Evolutionary conservation across 352 stramenopile species (phyloP).

Genomic region (Globisporangium polare): DNA sequence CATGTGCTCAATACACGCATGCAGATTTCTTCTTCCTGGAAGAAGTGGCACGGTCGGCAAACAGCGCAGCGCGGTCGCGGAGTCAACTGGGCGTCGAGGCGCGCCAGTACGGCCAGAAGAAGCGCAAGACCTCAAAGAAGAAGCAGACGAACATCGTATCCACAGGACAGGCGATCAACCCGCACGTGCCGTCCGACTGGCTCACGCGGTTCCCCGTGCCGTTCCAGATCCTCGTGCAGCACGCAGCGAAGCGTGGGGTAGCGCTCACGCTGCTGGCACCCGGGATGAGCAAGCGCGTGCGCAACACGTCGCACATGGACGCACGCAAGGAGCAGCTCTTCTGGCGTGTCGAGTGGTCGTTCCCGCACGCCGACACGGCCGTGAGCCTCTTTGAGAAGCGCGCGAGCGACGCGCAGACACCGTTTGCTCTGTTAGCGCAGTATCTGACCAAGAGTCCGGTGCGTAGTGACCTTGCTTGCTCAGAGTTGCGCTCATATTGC

Average conservation of each 20-base stretch:
- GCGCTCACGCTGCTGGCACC: constrained; percentile 65
- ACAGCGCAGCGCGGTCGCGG: constrained; percentile 37
- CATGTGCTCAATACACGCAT: background rate
- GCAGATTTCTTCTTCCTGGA: constrained; percentile 78
- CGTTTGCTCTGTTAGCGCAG: constrained; percentile 51
- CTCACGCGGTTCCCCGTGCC: constrained; percentile 63
- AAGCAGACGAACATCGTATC: background rate
- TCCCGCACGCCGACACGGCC: constrained; percentile 43
- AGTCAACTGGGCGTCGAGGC: constrained; percentile 36
- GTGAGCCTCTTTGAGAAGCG: constrained; percentile 49
- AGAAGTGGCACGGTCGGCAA: constrained; percentile 58
- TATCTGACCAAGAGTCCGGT: constrained; percentile 62
- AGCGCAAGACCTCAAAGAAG: constrained; percentile 19
- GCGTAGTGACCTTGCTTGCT: constrained; percentile 13
- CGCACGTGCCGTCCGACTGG: constrained; percentile 67
- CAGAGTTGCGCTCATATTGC: background rate
- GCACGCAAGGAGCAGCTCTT: constrained; percentile 52
- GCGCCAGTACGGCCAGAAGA: constrained; percentile 25
- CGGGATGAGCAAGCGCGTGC: constrained; percentile 74
- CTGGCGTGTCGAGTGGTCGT: constrained; percentile 80
- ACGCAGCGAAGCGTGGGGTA: constrained; percentile 65
- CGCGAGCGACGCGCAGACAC: constrained; percentile 47
- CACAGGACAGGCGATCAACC: constrained; percentile 32
- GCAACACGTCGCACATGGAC: constrained; percentile 78
- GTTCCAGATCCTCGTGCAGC: constrained; percentile 64